A percentile compares a stretch with the other conserved stretches of the same genome.
Evolutionary conservation across 2,329 filamentous ascomycete genomes (phyloP).

Genomic region (Conoideocrella luteorostrata): DNA sequence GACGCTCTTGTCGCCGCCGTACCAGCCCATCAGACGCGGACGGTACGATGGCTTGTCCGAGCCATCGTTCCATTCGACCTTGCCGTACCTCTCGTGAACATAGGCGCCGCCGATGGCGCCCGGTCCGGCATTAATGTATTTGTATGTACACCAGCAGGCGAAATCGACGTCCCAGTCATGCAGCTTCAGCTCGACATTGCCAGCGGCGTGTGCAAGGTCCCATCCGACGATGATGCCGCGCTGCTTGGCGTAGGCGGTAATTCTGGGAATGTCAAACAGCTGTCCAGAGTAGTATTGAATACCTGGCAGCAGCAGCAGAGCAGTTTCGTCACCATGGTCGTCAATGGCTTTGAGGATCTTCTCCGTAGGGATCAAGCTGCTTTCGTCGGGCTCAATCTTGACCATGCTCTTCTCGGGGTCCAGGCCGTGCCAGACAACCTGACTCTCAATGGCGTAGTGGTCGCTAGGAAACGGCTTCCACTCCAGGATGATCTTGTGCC

Average conservation of each 20-base stretch:
- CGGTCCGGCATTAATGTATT: slow-evolving; percentile 84
- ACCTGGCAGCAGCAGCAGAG: slow-evolving; percentile 74
- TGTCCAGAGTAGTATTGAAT: slow-evolving; percentile 93
- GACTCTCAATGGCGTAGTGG: slow-evolving; percentile 77
- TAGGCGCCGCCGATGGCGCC: slow-evolving; percentile 76
- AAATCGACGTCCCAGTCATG: slow-evolving; percentile 92
- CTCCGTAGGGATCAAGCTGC: slow-evolving; percentile 60
- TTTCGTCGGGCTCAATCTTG: slow-evolving; percentile 58
- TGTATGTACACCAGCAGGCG: slow-evolving; percentile 90
- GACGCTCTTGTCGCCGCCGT: slow-evolving; percentile 70
- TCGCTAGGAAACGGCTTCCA: slow-evolving; percentile 88
- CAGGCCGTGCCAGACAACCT: slow-evolving; percentile 65
- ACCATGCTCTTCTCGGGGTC: slow-evolving; percentile 64
- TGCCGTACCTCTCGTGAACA: slow-evolving; percentile 68
- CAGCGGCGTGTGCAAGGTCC: slow-evolving; percentile 82
- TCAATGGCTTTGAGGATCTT: slow-evolving; percentile 69
- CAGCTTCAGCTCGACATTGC: slow-evolving; percentile 71
- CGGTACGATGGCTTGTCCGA: slow-evolving; percentile 41
- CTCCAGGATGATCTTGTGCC: slow-evolving; percentile 80
- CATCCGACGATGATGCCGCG: slow-evolving; percentile 72
- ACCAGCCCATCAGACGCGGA: slow-evolving; percentile 75
- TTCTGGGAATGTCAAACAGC: slow-evolving; percentile 72
- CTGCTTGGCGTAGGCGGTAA: slow-evolving; percentile 69
- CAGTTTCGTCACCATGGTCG: slow-evolving; percentile 63
- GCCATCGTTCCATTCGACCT: slow-evolving; percentile 36